A percentile compares a stretch with the other conserved stretches of the same genome.
phyloP scores from a whole-genome alignment of 805 yeast species.

The Kodamaea nitidulidarum region DNA sequence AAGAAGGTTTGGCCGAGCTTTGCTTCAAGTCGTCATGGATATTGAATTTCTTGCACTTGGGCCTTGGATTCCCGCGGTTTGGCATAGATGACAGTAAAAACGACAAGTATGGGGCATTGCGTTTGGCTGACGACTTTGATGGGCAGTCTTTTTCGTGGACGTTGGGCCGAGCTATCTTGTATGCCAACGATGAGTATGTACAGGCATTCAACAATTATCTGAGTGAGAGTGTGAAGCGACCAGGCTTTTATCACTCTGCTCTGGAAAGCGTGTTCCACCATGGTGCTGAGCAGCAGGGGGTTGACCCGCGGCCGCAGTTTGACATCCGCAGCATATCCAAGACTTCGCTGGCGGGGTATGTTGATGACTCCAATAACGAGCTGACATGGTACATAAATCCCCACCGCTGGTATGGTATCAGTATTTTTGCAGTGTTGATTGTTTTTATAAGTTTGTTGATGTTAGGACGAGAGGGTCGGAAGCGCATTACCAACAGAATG shows the following conservation, averaged over 20 bases:
- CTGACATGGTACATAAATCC: slow-evolving; percentile 44
- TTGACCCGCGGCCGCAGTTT: slow-evolving; percentile 42
- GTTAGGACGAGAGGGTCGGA: slow-evolving; percentile 21
- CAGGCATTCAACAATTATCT: slow-evolving; percentile 36
- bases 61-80: slow-evolving; percentile 54
- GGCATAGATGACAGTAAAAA: slow-evolving; percentile 33
- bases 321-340: slow-evolving; percentile 11
- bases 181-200: slow-evolving; percentile 53
- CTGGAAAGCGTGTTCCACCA: slow-evolving; percentile 43
- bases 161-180: slow-evolving; percentile 56
- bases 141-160: slow-evolving; percentile 53
- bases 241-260: slow-evolving; percentile 49
- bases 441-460: slow-evolving; percentile 27
- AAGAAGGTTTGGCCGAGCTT: slow-evolving; percentile 46
- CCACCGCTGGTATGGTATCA: slow-evolving; percentile 38
- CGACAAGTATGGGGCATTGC: slow-evolving; percentile 30
- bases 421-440: slow-evolving; percentile 26
- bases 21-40: slow-evolving; percentile 65
- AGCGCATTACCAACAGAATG: background rate
- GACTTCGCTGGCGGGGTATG: slow-evolving; percentile 3
- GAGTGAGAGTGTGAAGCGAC: slow-evolving; percentile 18
- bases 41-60: slow-evolving; percentile 52
- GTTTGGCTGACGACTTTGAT: slow-evolving; percentile 40
- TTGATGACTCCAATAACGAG: slow-evolving; percentile 4
- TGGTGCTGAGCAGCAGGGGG: slow-evolving; percentile 50